Conservation (phyloP, 139 green algal genomes). For the Volvox reticuliferus region DNA sequence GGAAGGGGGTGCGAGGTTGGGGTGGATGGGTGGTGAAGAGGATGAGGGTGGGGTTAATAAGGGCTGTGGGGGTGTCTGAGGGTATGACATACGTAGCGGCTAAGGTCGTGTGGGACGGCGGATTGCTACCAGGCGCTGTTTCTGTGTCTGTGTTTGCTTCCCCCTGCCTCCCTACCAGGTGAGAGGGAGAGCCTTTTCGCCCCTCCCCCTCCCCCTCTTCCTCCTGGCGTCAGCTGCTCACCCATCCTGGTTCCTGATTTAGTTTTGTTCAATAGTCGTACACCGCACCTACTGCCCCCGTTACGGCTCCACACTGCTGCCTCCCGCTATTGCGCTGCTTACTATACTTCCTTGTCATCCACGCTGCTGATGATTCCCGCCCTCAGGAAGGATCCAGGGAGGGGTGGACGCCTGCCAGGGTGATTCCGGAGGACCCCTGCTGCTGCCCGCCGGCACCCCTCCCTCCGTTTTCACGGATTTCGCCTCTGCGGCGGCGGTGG, state of each 20-base stretch:
- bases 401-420: constrained; percentile 57
- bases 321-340: background rate
- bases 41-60: background rate
- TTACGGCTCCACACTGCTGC: too few relatives aligned
- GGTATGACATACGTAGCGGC: too few relatives aligned
- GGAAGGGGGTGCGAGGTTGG: background rate
- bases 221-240: too few relatives aligned
- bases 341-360: too few relatives aligned
- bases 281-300: background rate
- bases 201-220: too few relatives aligned
- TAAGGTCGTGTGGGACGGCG: background rate
- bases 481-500: background rate
- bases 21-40: background rate
- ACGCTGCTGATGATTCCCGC: too few relatives aligned
- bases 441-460: constrained; percentile 30
- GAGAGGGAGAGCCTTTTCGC: too few relatives aligned
- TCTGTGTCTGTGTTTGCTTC: too few relatives aligned
- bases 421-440: constrained; percentile 50
- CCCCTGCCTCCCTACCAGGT: too few relatives aligned
- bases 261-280: background rate
- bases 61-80: too few relatives aligned
- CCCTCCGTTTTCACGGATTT: constrained; percentile 22
- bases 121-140: too few relatives aligned
- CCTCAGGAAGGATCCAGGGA: background rate
- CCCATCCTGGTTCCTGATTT: too few relatives aligned